Evolutionary conservation across 2,329 filamentous ascomycete species (phyloP).

Genomic region (Aureobasidium subglaciale): DNA sequence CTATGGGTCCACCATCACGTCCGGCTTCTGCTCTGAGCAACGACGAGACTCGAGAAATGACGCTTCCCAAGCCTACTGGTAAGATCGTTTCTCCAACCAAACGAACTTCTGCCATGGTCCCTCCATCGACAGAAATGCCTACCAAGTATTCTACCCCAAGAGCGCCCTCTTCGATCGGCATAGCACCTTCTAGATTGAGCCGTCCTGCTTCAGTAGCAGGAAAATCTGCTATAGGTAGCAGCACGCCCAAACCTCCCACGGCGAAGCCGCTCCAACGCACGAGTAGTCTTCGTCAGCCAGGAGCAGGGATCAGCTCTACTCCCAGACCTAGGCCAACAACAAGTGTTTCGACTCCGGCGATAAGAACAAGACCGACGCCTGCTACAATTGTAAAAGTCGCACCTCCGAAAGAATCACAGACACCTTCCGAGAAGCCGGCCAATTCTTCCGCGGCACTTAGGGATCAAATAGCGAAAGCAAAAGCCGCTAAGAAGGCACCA

Average conservation of each 20-base stretch:
- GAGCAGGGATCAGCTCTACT: background rate
- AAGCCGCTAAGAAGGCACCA: conserved; percentile 51
- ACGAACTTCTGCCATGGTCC: conserved; percentile 28
- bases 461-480: conserved; percentile 88
- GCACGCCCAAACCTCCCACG: conserved; percentile 21
- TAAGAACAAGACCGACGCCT: background rate
- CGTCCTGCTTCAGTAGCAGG: conserved; percentile 3
- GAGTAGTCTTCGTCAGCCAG: conserved; percentile 9
- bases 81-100: conserved; percentile 30
- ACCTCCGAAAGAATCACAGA: background rate
- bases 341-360: background rate
- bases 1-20: conserved; percentile 55
- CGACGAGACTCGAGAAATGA: conserved; percentile 40
- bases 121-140: conserved; percentile 21
- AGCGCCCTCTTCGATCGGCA: background rate
- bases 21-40: conserved; percentile 54
- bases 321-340: conserved; percentile 1
- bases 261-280: conserved; percentile 3
- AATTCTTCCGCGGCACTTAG: conserved; percentile 69
- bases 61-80: conserved; percentile 22
- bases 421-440: background rate
- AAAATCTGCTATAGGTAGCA: background rate
- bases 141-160: background rate
- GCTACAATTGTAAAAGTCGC: background rate
- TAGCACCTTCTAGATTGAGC: background rate